phyloP scores from a whole-genome alignment of 345 rosid genomes.

The Streptanthus diversifolius region DNA sequence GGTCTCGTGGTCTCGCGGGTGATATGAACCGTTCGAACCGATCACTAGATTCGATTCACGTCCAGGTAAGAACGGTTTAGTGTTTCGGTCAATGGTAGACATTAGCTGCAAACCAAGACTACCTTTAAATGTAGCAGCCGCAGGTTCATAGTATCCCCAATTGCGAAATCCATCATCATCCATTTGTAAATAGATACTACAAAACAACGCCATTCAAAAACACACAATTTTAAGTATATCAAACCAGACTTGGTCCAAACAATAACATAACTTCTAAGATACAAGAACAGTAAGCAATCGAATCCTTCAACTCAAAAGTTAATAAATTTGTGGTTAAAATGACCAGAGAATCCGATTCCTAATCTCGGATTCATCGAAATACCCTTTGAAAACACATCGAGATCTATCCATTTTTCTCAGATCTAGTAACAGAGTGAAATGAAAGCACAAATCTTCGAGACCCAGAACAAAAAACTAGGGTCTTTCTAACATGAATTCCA shows the following conservation, averaged over 20 bases:
- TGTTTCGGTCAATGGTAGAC: constrained; percentile 75
- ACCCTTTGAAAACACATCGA: neutral
- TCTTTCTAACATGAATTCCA: neutral
- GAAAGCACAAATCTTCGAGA: neutral
- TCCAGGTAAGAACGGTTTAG: constrained; percentile 68
- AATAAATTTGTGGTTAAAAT: too few relatives aligned
- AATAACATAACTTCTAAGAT: too few relatives aligned
- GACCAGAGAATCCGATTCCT: neutral
- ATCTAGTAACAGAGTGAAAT: constrained; percentile 15
- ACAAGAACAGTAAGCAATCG: neutral
- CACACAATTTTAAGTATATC: neutral
- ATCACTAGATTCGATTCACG: constrained; percentile 64
- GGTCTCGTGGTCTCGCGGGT: constrained; percentile 55
- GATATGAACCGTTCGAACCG: constrained; percentile 51
- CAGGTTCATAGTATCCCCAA: constrained; percentile 92
- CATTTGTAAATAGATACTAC: constrained; percentile 38
- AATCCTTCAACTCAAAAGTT: neutral
- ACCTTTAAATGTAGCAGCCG: constrained; percentile 54
- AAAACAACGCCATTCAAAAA: constrained; percentile 28
- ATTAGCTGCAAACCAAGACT: constrained; percentile 80
- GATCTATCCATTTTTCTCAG: constrained; percentile 23
- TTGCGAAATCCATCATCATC: constrained; percentile 75
- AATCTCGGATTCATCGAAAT: neutral
- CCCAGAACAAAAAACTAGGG: neutral
- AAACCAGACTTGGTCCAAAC: neutral